Evolutionary conservation across 495 filamentous ascomycete species (phyloP).

Genomic region (Friedmanniomyces endolithicus): DNA sequence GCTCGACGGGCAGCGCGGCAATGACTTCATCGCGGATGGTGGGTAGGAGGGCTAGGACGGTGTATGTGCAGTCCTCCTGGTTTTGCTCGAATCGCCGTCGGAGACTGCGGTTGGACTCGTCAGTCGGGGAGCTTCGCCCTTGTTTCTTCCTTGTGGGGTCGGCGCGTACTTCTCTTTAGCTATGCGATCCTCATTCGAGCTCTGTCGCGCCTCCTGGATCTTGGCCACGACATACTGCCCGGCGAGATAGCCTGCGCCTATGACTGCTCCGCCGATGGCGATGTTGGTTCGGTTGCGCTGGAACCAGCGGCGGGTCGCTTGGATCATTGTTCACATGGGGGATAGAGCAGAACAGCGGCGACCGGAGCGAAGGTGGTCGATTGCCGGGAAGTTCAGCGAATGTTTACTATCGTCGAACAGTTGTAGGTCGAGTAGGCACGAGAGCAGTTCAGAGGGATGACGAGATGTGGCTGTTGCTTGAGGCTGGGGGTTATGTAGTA

Average conservation of each 20-base stretch:
- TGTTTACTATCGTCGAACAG: too few relatives aligned
- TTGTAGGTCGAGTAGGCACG: too few relatives aligned
- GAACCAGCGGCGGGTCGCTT: slow-evolving; percentile 74
- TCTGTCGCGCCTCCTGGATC: slow-evolving; percentile 81
- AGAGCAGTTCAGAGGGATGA: too few relatives aligned
- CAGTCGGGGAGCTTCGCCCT: background rate
- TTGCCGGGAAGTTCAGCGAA: too few relatives aligned
- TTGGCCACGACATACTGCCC: slow-evolving; percentile 84
- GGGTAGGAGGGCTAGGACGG: slow-evolving; percentile 88
- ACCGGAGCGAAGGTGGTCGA: too few relatives aligned
- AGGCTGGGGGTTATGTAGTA: too few relatives aligned
- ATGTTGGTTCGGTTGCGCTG: slow-evolving; percentile 81
- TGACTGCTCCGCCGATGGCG: slow-evolving; percentile 70
- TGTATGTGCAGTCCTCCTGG: slow-evolving; percentile 95
- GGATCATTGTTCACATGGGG: slow-evolving; percentile 50
- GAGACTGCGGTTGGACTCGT: slow-evolving; percentile 42
- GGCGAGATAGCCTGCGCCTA: slow-evolving; percentile 84
- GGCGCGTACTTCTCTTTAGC: slow-evolving; percentile 74
- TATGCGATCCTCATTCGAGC: slow-evolving; percentile 88
- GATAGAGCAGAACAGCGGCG: too few relatives aligned
- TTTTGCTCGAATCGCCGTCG: slow-evolving; percentile 95
- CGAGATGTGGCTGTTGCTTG: too few relatives aligned
- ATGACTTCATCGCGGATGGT: slow-evolving; percentile 82
- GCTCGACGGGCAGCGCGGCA: slow-evolving; percentile 76
- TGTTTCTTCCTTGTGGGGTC: slow-evolving; percentile 20